A percentile compares a stretch with the other conserved stretches of the same genome.
These are phyloP conservation scores for Grosmannia clavigera DNA, from an alignment of 2,329 filamentous ascomycete genomes.

Conservation along the genomic window DNA sequence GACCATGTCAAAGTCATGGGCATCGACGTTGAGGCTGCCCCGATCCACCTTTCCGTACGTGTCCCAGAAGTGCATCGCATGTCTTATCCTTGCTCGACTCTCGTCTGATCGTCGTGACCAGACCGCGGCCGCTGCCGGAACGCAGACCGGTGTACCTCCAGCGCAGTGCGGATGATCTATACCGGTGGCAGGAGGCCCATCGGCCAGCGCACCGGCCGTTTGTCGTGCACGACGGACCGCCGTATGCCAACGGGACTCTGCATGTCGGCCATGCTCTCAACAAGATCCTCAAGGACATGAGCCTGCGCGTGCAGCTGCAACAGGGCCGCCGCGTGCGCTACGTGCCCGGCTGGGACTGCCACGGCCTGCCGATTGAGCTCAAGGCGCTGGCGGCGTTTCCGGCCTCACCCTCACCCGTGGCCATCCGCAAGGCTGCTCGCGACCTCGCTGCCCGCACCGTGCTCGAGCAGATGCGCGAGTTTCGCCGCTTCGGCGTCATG, in stretches of 20 bases:
- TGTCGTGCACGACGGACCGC: constrained; percentile 85
- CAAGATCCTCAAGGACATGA: constrained; percentile 93
- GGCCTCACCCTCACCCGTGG: constrained; percentile 29
- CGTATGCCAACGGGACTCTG: constrained; percentile 86
- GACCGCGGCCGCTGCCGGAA: constrained; percentile 38
- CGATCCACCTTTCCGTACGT: constrained; percentile 60
- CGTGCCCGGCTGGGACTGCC: constrained; percentile 93
- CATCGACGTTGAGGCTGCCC: constrained; percentile 62
- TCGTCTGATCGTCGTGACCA: constrained; percentile 14
- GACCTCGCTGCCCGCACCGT: constrained; percentile 57
- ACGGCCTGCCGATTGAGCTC: constrained; percentile 91
- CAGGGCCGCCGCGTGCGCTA: constrained; percentile 68
- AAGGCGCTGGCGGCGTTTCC: constrained; percentile 59
- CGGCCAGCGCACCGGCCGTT: constrained; percentile 48
- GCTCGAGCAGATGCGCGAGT: constrained; percentile 59
- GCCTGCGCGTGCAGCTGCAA: constrained; percentile 68
- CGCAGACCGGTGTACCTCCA: constrained; percentile 49
- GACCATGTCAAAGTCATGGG: constrained; percentile 49
- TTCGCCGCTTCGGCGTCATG: constrained; percentile 66
- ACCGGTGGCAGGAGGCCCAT: constrained; percentile 65
- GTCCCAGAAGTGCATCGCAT: neutral
- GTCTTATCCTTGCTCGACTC: neutral
- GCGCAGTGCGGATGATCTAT: constrained; percentile 76
- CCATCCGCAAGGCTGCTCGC: constrained; percentile 52
- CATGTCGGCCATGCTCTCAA: constrained; percentile 94